phyloP scores from a whole-genome alignment of 768 basidiomycete species.

The Tephrocybe rancida region DNA sequence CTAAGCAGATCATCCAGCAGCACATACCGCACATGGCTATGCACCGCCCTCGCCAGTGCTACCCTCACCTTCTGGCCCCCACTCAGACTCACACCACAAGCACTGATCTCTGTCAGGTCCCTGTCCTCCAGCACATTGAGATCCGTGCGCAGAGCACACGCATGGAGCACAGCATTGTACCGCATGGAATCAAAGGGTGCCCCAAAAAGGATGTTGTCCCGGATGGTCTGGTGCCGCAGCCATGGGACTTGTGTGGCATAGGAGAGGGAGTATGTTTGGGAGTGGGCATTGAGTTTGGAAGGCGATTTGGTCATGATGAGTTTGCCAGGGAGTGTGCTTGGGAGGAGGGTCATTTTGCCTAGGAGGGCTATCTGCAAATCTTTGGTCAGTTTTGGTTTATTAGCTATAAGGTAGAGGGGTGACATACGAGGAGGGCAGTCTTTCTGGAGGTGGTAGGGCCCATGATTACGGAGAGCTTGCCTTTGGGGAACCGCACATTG shows the following conservation, averaged over 20 bases:
- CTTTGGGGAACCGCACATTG: slow-evolving; percentile 72
- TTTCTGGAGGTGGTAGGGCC: slow-evolving; percentile 85
- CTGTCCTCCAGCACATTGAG: slow-evolving; percentile 86
- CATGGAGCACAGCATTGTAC: slow-evolving; percentile 75
- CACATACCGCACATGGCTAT: slow-evolving; percentile 68
- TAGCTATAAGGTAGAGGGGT: too few species aligned
- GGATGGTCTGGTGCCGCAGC: too few species aligned
- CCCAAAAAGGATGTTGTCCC: too few species aligned
- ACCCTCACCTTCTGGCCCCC: slow-evolving; percentile 87
- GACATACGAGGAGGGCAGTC: slow-evolving; percentile 67
- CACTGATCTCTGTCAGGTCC: slow-evolving; percentile 83
- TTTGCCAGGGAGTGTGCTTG: slow-evolving; percentile 30
- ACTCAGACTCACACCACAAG: slow-evolving; percentile 73
- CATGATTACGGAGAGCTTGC: slow-evolving; percentile 68
- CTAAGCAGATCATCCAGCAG: slow-evolving; percentile 84
- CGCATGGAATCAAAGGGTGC: slow-evolving; percentile 71
- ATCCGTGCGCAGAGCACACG: slow-evolving; percentile 83
- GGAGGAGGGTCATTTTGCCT: slow-evolving; percentile 60
- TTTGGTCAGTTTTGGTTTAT: too few species aligned
- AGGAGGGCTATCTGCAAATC: too few species aligned
- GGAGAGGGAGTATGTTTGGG: slow-evolving; percentile 63
- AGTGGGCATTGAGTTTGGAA: slow-evolving; percentile 58
- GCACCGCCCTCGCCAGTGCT: slow-evolving; percentile 81
- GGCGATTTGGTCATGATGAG: slow-evolving; percentile 71
- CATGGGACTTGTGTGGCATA: slow-evolving; percentile 73